Evolutionary conservation across 2,329 filamentous ascomycete genomes (phyloP).

Genomic region (Dactylellina sp.): DNA sequence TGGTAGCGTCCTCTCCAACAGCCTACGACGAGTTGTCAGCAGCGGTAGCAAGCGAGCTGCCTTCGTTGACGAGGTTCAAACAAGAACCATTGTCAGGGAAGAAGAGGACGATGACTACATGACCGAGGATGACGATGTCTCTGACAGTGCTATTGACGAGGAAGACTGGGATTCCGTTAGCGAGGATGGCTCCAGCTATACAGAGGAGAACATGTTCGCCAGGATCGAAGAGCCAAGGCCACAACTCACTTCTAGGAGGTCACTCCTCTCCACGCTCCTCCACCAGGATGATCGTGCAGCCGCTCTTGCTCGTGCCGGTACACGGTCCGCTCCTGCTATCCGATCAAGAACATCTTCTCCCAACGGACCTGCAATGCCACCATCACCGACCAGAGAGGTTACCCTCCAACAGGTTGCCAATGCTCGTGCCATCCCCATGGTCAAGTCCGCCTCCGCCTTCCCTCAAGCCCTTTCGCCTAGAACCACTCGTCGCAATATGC

Average conservation of each 20-base stretch:
- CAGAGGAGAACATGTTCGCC: slow-evolving; percentile 84
- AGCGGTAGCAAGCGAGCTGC: slow-evolving; percentile 79
- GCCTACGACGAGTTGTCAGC: slow-evolving; percentile 53
- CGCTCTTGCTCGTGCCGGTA: slow-evolving; percentile 71
- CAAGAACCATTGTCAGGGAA: slow-evolving; percentile 71
- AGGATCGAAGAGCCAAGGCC: slow-evolving; percentile 84
- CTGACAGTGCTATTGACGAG: slow-evolving; percentile 84
- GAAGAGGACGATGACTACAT: slow-evolving; percentile 70
- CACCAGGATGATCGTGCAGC: slow-evolving; percentile 80
- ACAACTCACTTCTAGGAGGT: slow-evolving; percentile 85
- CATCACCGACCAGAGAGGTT: slow-evolving; percentile 70
- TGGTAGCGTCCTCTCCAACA: slow-evolving; percentile 53
- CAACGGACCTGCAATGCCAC: slow-evolving; percentile 75
- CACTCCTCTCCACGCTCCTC: slow-evolving; percentile 89
- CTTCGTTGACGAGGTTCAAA: slow-evolving; percentile 80
- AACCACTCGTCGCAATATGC: slow-evolving; percentile 93
- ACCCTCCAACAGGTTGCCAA: slow-evolving; percentile 73
- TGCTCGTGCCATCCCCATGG: slow-evolving; percentile 83
- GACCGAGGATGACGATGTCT: slow-evolving; percentile 73
- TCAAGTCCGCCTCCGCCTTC: slow-evolving; percentile 75
- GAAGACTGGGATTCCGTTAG: slow-evolving; percentile 78
- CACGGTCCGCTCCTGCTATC: slow-evolving; percentile 66
- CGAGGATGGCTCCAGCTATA: slow-evolving; percentile 84
- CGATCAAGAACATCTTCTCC: slow-evolving; percentile 75
- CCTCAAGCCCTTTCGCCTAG: slow-evolving; percentile 86